These are phyloP conservation scores for Trypanosoma mega DNA, from an alignment of 208 protist genomes.

Conservation along the genomic window DNA sequence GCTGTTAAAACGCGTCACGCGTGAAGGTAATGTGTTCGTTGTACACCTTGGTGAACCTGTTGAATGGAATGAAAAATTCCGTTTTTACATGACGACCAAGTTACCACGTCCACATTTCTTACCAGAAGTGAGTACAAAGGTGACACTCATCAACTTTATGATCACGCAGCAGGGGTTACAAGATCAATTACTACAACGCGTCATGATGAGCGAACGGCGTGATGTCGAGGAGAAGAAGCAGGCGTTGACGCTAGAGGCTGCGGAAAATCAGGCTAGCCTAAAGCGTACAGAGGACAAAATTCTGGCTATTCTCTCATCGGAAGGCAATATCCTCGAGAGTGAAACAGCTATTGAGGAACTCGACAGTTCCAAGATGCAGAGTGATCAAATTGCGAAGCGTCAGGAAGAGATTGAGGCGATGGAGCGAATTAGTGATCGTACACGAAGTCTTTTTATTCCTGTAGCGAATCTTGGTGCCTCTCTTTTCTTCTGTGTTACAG, in stretches of 20 bases:
- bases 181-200: constrained; percentile 95
- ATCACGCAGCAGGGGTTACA: constrained; percentile 96
- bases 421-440: constrained; percentile 96
- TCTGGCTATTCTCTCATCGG: constrained; percentile 87
- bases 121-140: constrained; percentile 97
- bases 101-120: constrained; percentile 97
- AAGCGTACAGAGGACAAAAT: constrained; percentile 92
- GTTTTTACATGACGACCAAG: constrained; percentile 98
- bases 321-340: constrained; percentile 94
- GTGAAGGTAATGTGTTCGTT: constrained; percentile 80
- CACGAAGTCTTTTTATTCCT: constrained; percentile 92
- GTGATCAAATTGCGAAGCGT: constrained; percentile 93
- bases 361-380: constrained; percentile 93
- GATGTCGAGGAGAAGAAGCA: constrained; percentile 97
- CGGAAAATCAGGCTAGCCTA: constrained; percentile 86
- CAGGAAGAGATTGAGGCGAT: constrained; percentile 95
- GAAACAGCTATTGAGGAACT: constrained; percentile 94
- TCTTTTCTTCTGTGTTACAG: constrained; percentile 98
- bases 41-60: constrained; percentile 97
- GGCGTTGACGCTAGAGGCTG: constrained; percentile 90
- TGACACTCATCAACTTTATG: constrained; percentile 97
- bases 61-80: constrained; percentile 95
- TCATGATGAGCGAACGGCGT: constrained; percentile 93
- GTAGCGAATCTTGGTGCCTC: constrained; percentile 94
- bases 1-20: constrained; percentile 93